A percentile compares a stretch with the other conserved stretches of the same genome.
Evolutionary conservation across 768 basidiomycete species (phyloP).

Genomic region (Russula lepida): DNA sequence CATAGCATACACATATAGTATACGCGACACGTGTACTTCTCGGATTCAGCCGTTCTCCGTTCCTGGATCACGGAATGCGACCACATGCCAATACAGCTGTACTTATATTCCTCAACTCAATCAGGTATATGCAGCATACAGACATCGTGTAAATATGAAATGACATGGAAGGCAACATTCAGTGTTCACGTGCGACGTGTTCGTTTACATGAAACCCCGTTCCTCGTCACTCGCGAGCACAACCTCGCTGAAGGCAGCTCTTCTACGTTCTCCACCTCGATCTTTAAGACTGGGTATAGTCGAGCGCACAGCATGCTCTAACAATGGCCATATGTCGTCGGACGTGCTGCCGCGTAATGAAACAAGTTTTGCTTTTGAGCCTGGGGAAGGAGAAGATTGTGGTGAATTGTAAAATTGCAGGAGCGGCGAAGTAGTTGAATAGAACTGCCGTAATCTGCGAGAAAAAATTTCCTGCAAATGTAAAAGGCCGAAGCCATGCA

Average conservation of each 20-base stretch:
- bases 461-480: conserved; percentile 62
- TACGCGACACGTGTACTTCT: too few species aligned
- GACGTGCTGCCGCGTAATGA: conserved; percentile 67
- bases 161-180: neutral
- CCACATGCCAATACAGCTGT: too few species aligned
- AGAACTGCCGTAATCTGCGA: conserved; percentile 68
- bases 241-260: conserved; percentile 48
- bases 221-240: conserved; percentile 31
- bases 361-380: conserved; percentile 40
- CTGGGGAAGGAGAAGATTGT: conserved; percentile 24
- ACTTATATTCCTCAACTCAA: neutral
- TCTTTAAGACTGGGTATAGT: conserved; percentile 54
- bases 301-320: conserved; percentile 52
- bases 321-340: conserved; percentile 84
- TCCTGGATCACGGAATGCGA: too few species aligned
- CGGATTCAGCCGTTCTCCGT: neutral
- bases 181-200: neutral
- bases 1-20: too few species aligned
- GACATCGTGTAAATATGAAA: neutral
- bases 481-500: neutral
- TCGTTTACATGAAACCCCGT: neutral
- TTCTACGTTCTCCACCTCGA: conserved; percentile 39
- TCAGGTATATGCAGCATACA: too few species aligned
- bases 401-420: conserved; percentile 54
- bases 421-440: conserved; percentile 74